These are phyloP conservation scores for Calcarisporium arbuscula DNA, from an alignment of 2,329 filamentous ascomycete species.

Conservation along the genomic window DNA sequence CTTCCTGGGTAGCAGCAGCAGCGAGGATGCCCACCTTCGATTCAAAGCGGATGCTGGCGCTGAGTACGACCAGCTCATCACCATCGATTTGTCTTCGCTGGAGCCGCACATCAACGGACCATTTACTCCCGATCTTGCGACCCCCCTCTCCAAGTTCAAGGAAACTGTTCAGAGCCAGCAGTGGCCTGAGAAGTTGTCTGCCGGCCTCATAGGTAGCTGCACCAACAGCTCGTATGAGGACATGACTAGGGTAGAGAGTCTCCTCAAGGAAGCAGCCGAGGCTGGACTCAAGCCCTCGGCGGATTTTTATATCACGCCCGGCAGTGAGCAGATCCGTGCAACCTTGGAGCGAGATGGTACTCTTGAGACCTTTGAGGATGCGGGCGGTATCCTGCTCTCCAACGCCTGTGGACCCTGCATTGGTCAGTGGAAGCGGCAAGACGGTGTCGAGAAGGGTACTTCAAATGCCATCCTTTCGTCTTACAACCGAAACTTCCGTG, in stretches of 20 bases:
- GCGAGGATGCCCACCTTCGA: conserved; percentile 48
- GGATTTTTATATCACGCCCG: conserved; percentile 93
- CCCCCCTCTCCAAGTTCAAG: conserved; percentile 85
- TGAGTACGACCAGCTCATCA: conserved; percentile 85
- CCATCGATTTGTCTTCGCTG: conserved; percentile 81
- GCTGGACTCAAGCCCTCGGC: conserved; percentile 87
- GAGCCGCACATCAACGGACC: conserved; percentile 97
- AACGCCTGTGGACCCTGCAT: conserved; percentile 95
- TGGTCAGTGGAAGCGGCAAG: conserved; percentile 90
- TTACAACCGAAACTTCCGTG: conserved; percentile 98
- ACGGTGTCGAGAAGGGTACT: conserved; percentile 77
- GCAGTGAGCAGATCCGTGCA: conserved; percentile 92
- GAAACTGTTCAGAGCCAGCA: conserved; percentile 73
- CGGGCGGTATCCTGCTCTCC: conserved; percentile 82
- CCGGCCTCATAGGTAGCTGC: conserved; percentile 93
- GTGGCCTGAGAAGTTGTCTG: conserved; percentile 88
- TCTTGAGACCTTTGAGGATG: conserved; percentile 75
- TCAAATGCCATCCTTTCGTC: conserved; percentile 92
- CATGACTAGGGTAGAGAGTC: conserved; percentile 90
- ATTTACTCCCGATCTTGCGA: conserved; percentile 92
- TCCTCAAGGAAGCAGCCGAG: conserved; percentile 83
- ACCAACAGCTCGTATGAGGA: conserved; percentile 99
- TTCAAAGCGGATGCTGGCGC: conserved; percentile 75
- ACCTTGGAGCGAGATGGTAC: conserved; percentile 87
- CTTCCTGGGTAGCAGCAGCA: conserved; percentile 39